phyloP scores from a whole-genome alignment of 2,329 filamentous ascomycete genomes.

The Sordariomycetes sp. region DNA sequence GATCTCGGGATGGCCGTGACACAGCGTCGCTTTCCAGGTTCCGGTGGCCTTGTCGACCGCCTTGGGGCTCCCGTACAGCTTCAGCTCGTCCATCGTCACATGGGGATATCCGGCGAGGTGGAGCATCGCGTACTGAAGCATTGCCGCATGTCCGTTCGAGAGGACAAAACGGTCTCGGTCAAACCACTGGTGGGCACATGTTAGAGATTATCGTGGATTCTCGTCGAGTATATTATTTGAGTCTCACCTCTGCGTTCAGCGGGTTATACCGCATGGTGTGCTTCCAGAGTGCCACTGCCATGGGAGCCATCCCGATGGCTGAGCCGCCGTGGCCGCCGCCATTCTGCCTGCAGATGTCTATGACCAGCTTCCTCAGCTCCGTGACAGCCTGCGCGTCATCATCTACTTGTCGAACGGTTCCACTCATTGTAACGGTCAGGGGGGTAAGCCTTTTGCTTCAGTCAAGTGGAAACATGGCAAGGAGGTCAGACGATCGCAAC shows the following conservation, averaged over 20 bases:
- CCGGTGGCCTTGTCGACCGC: too few species aligned
- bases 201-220: too few species aligned
- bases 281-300: conserved; percentile 95
- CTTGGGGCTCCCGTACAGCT: conserved; percentile 21
- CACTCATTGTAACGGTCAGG: too few species aligned
- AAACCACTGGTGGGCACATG: too few species aligned
- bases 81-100: conserved; percentile 80
- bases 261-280: conserved; percentile 99
- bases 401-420: too few species aligned
- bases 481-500: too few species aligned
- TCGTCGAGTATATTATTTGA: too few species aligned
- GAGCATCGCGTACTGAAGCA: conserved; percentile 97
- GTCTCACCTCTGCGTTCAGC: conserved; percentile 60
- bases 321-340: background rate
- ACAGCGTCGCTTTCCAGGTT: too few species aligned
- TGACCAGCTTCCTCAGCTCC: background rate
- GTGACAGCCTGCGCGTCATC: background rate
- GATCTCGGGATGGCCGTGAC: conserved; percentile 69
- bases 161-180: conserved; percentile 98
- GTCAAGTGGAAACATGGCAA: too few species aligned
- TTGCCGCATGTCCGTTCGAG: conserved; percentile 97
- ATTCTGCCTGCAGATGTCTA: background rate
- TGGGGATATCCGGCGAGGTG: conserved; percentile 83
- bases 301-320: conserved; percentile 65
- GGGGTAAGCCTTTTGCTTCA: too few species aligned